Evolutionary conservation across 495 filamentous ascomycete genomes (phyloP).

Genomic region (Cercophora samala): DNA sequence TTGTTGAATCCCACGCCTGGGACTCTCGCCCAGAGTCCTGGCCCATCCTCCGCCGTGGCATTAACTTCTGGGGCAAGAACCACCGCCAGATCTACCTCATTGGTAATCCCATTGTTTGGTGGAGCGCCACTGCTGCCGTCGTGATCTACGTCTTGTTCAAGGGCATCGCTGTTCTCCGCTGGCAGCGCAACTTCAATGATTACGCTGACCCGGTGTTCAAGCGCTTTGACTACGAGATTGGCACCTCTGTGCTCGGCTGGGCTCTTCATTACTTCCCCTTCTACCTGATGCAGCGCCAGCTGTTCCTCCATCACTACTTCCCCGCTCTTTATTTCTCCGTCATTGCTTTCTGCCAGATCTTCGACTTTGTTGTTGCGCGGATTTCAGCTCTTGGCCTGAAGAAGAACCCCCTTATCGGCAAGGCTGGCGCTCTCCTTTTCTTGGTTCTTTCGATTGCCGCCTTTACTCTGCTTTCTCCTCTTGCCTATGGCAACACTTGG

Average conservation of each 20-base stretch:
- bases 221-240: slow-evolving; percentile 96
- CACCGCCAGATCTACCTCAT: slow-evolving; percentile 94
- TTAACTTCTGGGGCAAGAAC: slow-evolving; percentile 98
- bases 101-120: slow-evolving; percentile 95
- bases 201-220: slow-evolving; percentile 79
- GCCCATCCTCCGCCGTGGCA: slow-evolving; percentile 89
- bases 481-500: slow-evolving; percentile 93
- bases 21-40: slow-evolving; percentile 92
- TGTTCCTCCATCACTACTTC: slow-evolving; percentile 95
- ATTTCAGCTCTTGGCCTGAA: slow-evolving; percentile 63
- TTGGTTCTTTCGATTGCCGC: slow-evolving; percentile 66
- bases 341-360: slow-evolving; percentile 79
- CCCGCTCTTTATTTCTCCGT: slow-evolving; percentile 88
- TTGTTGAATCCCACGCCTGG: slow-evolving; percentile 96
- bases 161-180: slow-evolving; percentile 79
- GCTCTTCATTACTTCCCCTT: slow-evolving; percentile 97
- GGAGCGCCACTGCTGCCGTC: slow-evolving; percentile 79
- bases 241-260: slow-evolving; percentile 86
- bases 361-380: slow-evolving; percentile 76
- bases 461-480: slow-evolving; percentile 81
- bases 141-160: slow-evolving; percentile 79
- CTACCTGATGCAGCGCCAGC: slow-evolving; percentile 88
- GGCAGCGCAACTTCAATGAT: slow-evolving; percentile 89
- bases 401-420: slow-evolving; percentile 70
- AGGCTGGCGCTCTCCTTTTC: slow-evolving; percentile 63